phyloP scores from a whole-genome alignment of 345 rosid genomes.

The Geranium brycei region DNA sequence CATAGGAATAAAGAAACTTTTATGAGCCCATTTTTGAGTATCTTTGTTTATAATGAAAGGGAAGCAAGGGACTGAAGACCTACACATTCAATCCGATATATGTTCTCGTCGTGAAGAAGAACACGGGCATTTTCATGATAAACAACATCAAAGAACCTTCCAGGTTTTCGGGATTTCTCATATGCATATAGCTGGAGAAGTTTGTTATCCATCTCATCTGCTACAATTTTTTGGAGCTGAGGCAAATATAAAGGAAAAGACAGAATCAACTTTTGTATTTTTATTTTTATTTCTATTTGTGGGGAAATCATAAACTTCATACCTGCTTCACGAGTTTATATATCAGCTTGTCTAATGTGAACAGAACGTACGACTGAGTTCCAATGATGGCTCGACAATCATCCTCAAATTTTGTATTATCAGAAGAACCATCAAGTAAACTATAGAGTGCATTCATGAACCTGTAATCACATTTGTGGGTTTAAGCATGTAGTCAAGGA shows the following conservation, averaged over 20 bases:
- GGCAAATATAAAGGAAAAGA: slow-evolving; percentile 4
- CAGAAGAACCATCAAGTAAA: slow-evolving; percentile 87
- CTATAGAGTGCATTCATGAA: slow-evolving; percentile 86
- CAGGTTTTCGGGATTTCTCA: slow-evolving; percentile 69
- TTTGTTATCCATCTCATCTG: slow-evolving; percentile 86
- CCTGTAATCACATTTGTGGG: slow-evolving; percentile 27
- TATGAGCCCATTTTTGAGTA: neutral
- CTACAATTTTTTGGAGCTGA: slow-evolving; percentile 76
- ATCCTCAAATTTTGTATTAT: slow-evolving; percentile 87
- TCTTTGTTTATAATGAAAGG: neutral
- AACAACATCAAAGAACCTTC: slow-evolving; percentile 52
- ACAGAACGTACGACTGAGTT: slow-evolving; percentile 82
- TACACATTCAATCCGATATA: slow-evolving; percentile 89
- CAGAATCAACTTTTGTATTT: too few species aligned
- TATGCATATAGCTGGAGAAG: slow-evolving; percentile 69
- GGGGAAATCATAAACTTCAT: slow-evolving; percentile 1
- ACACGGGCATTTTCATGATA: slow-evolving; percentile 77
- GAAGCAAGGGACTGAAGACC: slow-evolving; percentile 13
- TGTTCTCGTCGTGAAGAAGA: slow-evolving; percentile 75
- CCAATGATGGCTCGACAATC: slow-evolving; percentile 95
- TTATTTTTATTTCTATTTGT: too few species aligned
- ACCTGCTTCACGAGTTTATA: slow-evolving; percentile 91
- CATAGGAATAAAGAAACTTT: slow-evolving; percentile 12
- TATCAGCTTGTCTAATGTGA: slow-evolving; percentile 89
- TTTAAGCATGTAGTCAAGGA: neutral